Evolutionary conservation across 192 early-diverging fungal species (phyloP), one percentile per base, ranked within the genome.

Genomic region (Linderina pennispora): DNA sequence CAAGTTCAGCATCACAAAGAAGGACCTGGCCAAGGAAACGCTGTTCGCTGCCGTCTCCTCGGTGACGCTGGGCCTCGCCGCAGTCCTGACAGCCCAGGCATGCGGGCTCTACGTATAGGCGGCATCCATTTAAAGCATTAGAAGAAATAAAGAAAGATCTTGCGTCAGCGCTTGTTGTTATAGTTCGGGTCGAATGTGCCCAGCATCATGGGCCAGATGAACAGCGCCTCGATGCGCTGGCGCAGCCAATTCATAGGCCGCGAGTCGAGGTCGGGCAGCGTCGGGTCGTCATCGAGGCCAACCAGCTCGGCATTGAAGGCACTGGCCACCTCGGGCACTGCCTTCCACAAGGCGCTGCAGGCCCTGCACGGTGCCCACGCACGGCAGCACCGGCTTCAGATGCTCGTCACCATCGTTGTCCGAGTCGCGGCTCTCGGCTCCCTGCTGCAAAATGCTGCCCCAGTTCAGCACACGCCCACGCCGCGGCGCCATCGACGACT

Each of bases 401-500:
- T 72, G 68, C 1, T 51, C 53, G 21, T 61, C 52, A 11, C 41
- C 22, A 18, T 31, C 26, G 35, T 36, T 18, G 8, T 17, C 36
- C 10, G 38, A 31, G 0, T 10, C 37, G 46, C 61, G 55, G 21
- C 45, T 51, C 33, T 72, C 68, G 20, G 33, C 53, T 25, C 55
- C 66, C 1, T 52, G 33, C 5, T 65, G 68, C 36, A 72, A 40
- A 3, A 72, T 45, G 50, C 41, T 62, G 50, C 33, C 42, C 68
- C 68, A 72, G 53, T 72, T 72, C 23, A 65, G 57, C 40, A 43
- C 57, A n/a, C 68, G 68, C n/a, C 62, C 62, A 10, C 68, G 61
- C 16, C 68, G 68, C 33, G 50, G 42, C 24, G 38, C 19, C n/a
- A n/a, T n/a, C 8, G 53, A 42, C 1, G 39, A 24, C 9, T 61